Evolutionary conservation across 306 rosid species (phyloP).

Genomic region (Acacia confusa): DNA sequence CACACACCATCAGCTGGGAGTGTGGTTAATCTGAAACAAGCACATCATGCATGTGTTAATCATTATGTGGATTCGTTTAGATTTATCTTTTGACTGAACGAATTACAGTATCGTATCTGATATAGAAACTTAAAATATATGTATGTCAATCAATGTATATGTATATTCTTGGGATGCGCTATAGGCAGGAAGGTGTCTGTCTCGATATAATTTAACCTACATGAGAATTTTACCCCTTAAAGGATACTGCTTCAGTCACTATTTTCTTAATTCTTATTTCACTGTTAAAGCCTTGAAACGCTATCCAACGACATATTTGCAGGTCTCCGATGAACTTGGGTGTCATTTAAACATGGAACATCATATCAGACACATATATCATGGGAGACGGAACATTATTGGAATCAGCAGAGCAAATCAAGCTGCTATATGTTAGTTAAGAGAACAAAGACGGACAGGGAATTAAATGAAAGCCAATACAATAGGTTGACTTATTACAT

Average conservation of each 20-base stretch:
- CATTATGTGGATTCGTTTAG: not conserved
- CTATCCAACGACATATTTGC: not conserved
- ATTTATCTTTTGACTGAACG: not conserved
- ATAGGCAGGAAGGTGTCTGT: not conserved
- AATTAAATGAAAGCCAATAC: conserved; percentile 20
- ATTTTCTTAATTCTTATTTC: not conserved
- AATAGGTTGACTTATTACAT: conserved; percentile 19
- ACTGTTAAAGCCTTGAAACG: not conserved
- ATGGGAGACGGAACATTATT: not conserved
- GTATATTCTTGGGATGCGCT: not conserved
- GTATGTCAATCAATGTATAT: not conserved
- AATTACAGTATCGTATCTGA: not conserved
- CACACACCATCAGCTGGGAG: not conserved
- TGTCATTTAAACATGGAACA: not conserved
- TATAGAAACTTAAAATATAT: not conserved
- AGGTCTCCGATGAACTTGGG: not conserved
- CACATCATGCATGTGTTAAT: not conserved
- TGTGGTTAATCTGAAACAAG: not conserved
- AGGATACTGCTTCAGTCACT: not conserved
- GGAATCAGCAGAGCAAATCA: not conserved
- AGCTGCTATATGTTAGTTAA: not conserved
- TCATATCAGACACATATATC: not conserved
- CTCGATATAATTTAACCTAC: not conserved
- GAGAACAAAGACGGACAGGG: conserved; percentile 14
- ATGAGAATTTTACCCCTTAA: not conserved